A percentile compares a stretch with the other conserved stretches of the same genome.
These are phyloP conservation scores for Linnemannia exigua DNA, from an alignment of 192 early-diverging fungal genomes.

Conservation along the genomic window DNA sequence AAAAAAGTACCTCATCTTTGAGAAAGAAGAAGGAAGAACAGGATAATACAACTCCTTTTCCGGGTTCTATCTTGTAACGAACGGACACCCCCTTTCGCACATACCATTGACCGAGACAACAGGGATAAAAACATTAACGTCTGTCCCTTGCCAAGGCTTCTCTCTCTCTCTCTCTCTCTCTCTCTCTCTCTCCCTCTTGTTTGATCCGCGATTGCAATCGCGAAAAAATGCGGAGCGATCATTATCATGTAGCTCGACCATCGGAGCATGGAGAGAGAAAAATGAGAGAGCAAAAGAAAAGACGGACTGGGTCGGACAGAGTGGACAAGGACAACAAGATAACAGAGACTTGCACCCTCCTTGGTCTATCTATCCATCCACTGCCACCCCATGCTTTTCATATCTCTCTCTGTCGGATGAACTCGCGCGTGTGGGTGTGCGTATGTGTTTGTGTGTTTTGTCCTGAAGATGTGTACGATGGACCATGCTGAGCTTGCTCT, in stretches of 20 bases:
- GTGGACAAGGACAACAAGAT: neutral
- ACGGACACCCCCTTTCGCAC: neutral
- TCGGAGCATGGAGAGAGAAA: neutral
- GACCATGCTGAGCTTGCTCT: neutral
- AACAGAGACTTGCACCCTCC: neutral
- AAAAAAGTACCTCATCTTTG: neutral
- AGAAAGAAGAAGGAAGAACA: neutral
- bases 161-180: neutral
- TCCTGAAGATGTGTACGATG: neutral
- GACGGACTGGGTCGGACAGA: neutral
- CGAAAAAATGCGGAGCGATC: neutral
- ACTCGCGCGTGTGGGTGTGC: neutral
- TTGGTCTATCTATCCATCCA: no score
- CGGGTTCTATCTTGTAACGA: neutral
- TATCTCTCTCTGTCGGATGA: neutral
- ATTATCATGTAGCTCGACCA: neutral
- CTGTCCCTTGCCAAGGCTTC: neutral
- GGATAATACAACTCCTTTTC: neutral
- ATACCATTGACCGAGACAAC: no score
- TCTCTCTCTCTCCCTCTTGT: neutral
- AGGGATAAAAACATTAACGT: neutral
- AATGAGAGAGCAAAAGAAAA: no score
- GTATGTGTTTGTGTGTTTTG: neutral
- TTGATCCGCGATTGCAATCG: constrained; percentile 1
- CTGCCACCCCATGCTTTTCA: neutral